phyloP scores from a whole-genome alignment of 2,329 filamentous ascomycete genomes.

The Furcasterigmium furcatum region DNA sequence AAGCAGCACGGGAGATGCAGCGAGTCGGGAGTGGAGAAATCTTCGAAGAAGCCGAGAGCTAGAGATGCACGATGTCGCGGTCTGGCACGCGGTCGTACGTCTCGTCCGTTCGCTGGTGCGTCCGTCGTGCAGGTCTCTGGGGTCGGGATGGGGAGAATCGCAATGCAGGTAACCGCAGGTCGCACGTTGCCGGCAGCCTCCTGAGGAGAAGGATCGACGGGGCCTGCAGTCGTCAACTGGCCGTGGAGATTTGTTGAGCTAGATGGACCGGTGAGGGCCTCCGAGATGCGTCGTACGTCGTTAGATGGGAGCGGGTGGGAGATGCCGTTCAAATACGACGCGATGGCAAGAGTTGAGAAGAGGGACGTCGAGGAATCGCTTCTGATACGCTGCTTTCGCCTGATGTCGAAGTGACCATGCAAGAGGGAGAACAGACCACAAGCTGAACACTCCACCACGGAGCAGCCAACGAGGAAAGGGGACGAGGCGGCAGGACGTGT shows the following conservation, averaged over 20 bases:
- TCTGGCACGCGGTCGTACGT: not conserved
- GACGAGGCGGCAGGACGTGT: not conserved
- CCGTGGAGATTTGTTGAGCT: no score
- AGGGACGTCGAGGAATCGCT: not conserved
- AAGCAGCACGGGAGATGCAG: not conserved
- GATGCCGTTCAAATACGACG: not conserved
- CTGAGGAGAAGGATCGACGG: not conserved
- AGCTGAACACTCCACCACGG: not conserved
- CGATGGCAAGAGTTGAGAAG: not conserved
- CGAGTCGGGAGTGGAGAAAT: not conserved
- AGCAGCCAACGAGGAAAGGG: not conserved
- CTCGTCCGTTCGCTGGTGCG: slow-evolving; percentile 2
- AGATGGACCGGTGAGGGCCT: no score
- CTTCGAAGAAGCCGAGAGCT: not conserved
- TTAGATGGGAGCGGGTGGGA: no score
- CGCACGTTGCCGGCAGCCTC: slow-evolving; percentile 1
- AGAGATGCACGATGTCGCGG: not conserved
- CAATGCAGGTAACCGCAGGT: slow-evolving; percentile 4
- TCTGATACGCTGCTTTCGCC: not conserved
- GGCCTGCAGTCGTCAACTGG: not conserved
- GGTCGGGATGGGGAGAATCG: slow-evolving; percentile 1
- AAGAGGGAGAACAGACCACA: not conserved
- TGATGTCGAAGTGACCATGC: not conserved
- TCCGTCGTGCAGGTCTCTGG: slow-evolving; percentile 3
- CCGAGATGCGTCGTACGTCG: no score